Base-by-base conservation (phyloP, 202 grass and related monocot genomes). In the Brachypodium distachyon region DNA sequence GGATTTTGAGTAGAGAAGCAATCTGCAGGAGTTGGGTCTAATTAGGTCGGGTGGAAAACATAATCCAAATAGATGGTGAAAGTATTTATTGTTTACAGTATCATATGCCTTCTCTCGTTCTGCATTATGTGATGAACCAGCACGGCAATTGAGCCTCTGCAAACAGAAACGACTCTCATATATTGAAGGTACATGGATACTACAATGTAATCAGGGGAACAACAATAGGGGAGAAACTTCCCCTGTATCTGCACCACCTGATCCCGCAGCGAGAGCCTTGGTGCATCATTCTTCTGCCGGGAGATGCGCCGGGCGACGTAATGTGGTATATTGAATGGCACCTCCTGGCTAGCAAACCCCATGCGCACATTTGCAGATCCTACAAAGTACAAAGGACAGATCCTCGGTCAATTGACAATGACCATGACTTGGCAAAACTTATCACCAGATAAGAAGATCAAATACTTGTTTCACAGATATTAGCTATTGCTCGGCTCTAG, bases 51-150 rank as follows among this genome's bases (percentile, higher is more conserved):
- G 11, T 21, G 19, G 18, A 16, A 57, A 48, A 72, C 23, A 73
- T 68, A 49, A 59, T 39, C 2, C 77, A 57, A 85, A 73, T 59
- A 33, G 51, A 90, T 12, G 32, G 33, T 16, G 3, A 43, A 65
- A 27, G 43, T 22, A 26, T 70, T 70, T 12, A 75, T 72, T 70
- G n/a, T 62, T 73, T 94, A 97, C 95, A 80, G 84, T 88, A 55
- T 94, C 91, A 81, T 97, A 97, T 19, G 91, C 82, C 52, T 72
- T 92, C 89, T 97, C 95, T 40, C 91, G 82, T 64, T 97, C 95
- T 7, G 74, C 33, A 21, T 92, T 80, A 55, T 90, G 89, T 0
- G 73, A 59, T 49, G 89, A 63, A 77, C 84, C 86, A 56, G 80
- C 89, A 69, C 82, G 54, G 7, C 77, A 82, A 28, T 92, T 94